These are phyloP conservation scores for Jamesozyma hellenica DNA, from an alignment of 805 yeast genomes.

Conservation along the genomic window DNA sequence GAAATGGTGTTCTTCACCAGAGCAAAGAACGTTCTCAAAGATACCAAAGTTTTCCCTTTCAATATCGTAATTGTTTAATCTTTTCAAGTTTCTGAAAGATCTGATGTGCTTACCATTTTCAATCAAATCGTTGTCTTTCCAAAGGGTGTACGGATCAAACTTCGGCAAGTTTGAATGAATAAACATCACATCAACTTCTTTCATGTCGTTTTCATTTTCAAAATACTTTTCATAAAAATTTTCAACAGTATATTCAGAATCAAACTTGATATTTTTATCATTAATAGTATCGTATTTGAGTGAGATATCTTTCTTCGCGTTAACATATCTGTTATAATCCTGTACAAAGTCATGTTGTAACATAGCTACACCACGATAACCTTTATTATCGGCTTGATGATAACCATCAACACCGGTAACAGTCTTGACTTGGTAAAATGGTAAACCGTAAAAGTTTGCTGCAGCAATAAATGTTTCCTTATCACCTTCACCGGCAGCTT, in stretches of 20 bases:
- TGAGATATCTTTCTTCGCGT: constrained; percentile 7
- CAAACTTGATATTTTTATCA: constrained; percentile 1
- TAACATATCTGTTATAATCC: constrained; percentile 34
- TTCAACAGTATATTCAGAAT: constrained; percentile 3
- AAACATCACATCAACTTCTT: constrained; percentile 23
- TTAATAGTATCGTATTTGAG: not conserved
- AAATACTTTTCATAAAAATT: constrained; percentile 8
- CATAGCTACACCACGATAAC: constrained; percentile 64
- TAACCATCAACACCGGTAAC: constrained; percentile 30
- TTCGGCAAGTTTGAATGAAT: constrained; percentile 35
- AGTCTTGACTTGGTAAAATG: constrained; percentile 41
- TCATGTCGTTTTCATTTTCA: not conserved
- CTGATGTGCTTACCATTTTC: constrained; percentile 18
- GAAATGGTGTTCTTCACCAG: constrained; percentile 7
- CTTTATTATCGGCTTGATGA: constrained; percentile 15
- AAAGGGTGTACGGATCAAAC: constrained; percentile 28
- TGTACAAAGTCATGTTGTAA: constrained; percentile 63
- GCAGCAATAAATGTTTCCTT: constrained; percentile 67
- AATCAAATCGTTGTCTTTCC: constrained; percentile 17
- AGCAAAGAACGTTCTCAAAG: constrained; percentile 16
- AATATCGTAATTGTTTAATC: constrained; percentile 18
- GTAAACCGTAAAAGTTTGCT: constrained; percentile 38
- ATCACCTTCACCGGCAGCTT: constrained; percentile 73
- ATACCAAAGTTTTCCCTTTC: constrained; percentile 22
- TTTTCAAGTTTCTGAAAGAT: constrained; percentile 14